phyloP scores from a whole-genome alignment of 2,329 filamentous ascomycete species.

The Trichoderma polysporum region DNA sequence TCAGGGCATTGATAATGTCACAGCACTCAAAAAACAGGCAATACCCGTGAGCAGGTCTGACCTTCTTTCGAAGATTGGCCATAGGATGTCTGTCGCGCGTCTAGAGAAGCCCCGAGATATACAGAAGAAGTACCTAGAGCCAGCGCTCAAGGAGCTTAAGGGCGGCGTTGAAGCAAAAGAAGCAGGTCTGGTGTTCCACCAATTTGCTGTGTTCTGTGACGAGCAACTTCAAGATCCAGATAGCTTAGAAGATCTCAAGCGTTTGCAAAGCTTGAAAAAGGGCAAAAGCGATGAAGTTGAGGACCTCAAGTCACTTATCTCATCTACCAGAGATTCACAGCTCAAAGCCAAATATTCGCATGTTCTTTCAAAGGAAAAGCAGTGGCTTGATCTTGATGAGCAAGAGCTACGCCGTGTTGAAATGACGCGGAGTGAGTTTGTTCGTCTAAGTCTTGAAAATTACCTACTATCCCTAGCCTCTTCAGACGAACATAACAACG shows the following conservation, averaged over 20 bases:
- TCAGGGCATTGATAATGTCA: conserved; percentile 63
- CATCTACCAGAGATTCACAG: conserved; percentile 51
- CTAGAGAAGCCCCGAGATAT: conserved; percentile 90
- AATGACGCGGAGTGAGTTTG: conserved; percentile 74
- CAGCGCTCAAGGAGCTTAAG: conserved; percentile 78
- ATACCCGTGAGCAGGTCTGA: conserved; percentile 73
- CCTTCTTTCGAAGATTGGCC: conserved; percentile 81
- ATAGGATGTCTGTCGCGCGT: conserved; percentile 84
- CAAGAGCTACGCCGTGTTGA: conserved; percentile 79
- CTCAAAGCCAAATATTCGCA: conserved; percentile 57
- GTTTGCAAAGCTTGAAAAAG: conserved; percentile 75
- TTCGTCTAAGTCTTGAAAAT: conserved; percentile 88
- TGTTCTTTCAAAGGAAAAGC: conserved; percentile 70
- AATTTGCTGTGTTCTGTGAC: conserved; percentile 94
- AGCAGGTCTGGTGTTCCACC: conserved; percentile 86
- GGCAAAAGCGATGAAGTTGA: conserved; percentile 78
- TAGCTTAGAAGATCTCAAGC: conserved; percentile 77
- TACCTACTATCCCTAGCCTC: conserved; percentile 83
- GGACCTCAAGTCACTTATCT: conserved; percentile 65
- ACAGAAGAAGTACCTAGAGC: conserved; percentile 79
- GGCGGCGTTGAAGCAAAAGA: conserved; percentile 66
- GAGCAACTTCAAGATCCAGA: conserved; percentile 87
- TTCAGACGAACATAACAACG: conserved; percentile 85
- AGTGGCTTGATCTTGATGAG: conserved; percentile 88
- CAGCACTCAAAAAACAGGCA: conserved; percentile 64